Base-by-base conservation (phyloP, 2,329 filamentous ascomycete genomes). In the Botrytis cinerea region DNA sequence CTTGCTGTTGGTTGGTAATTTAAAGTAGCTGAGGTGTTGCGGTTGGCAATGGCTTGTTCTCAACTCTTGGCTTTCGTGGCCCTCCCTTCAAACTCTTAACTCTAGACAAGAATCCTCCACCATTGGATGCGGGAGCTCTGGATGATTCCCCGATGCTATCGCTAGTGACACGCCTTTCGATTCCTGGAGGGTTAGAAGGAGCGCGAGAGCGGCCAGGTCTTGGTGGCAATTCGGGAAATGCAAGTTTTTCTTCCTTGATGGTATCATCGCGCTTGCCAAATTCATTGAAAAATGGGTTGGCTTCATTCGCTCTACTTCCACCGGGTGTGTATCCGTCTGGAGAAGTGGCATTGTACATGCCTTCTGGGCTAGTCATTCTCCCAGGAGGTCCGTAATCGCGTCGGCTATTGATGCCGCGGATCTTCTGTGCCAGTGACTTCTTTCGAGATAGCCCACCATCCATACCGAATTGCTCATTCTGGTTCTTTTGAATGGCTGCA, bases 341-440 rank as follows among this genome's bases (percentile, higher is more conserved):
- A 45, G 79, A 80, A 68, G 46, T 82, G 5, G 83, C 76, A 20
- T 79, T 79, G 48, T 75, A 85, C 85, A 25, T 80, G 81, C 82
- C 84, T 28, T 91, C 90, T 0, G 88, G 87, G 76, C 86, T 90
- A 9, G 84, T 85, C 73, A 89, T 82, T 64, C 92, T 87, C 59
- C 89, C 88, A 40, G 87, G 85, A n/a, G 89, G 85, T 38, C 85
- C 84, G 74, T 86, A 87, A 38, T 89, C 87, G 68, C 90, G 89
- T 14, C 87, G 88, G n/a, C 87, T 88, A 81, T 91, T 93, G 79
- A 97, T 94, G 76, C 93, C 92, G 59, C 94, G 92, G 81, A 99
- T 92, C 73, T 95, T 93, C 81, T 98, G 94, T 4, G 94, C 96
- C 74, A 99, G 86, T 43, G 95, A 98, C 85, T 98, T 98, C 87